Conservation (phyloP, 2,329 filamentous ascomycete species). For the Beauveria asiatica region DNA sequence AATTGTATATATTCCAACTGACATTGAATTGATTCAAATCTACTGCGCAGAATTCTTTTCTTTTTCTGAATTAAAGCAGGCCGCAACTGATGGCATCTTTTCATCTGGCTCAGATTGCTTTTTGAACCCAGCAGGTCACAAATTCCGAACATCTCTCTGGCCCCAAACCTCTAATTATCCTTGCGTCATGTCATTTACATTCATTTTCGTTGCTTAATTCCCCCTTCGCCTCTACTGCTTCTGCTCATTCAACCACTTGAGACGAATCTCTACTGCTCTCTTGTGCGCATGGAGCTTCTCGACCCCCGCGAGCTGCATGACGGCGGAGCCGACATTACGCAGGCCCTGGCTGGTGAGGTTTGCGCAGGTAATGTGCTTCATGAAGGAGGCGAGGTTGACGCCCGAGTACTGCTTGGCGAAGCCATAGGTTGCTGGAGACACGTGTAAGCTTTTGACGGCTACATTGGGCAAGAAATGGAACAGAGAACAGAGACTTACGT, state of each 20-base stretch:
- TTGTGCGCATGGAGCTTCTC: slow-evolving; percentile 93
- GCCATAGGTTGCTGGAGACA: slow-evolving; percentile 72
- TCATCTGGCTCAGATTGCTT: too few relatives aligned
- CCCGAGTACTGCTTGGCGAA: slow-evolving; percentile 98
- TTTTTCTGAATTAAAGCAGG: too few relatives aligned
- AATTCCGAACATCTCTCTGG: too few relatives aligned
- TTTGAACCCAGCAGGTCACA: too few relatives aligned
- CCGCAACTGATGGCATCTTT: too few relatives aligned
- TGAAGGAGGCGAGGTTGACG: slow-evolving; percentile 89
- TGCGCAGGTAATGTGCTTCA: slow-evolving; percentile 96
- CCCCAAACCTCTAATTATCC: too few relatives aligned
- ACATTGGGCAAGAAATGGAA: background rate
- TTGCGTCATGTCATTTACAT: too few relatives aligned
- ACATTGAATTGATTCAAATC: too few relatives aligned
- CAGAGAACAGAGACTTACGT: slow-evolving; percentile 53
- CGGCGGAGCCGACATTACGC: slow-evolving; percentile 74
- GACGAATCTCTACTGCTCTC: slow-evolving; percentile 76
- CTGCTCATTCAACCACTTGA: slow-evolving; percentile 40
- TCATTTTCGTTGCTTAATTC: too few relatives aligned
- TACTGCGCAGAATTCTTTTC: too few relatives aligned
- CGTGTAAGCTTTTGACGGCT: slow-evolving; percentile 14
- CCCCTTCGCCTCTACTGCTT: slow-evolving; percentile 1
- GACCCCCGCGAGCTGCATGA: slow-evolving; percentile 91
- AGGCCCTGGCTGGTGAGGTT: slow-evolving; percentile 81
- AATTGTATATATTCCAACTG: too few relatives aligned